Evolutionary conservation across 2,329 filamentous ascomycete species (phyloP).

Genomic region (Penicillium sp.): DNA sequence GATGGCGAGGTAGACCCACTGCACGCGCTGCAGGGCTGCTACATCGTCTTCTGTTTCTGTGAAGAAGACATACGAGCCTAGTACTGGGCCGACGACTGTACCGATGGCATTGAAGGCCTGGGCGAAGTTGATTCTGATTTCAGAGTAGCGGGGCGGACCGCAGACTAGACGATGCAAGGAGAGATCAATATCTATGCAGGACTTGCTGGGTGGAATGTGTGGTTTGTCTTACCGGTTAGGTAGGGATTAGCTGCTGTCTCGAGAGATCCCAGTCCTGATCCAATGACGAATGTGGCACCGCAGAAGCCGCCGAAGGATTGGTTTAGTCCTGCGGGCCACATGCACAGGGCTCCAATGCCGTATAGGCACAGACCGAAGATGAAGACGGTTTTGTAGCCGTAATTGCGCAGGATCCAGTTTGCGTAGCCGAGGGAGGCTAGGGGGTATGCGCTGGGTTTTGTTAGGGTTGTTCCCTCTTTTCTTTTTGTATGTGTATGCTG

Average conservation of each 20-base stretch:
- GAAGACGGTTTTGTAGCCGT: constrained; percentile 77
- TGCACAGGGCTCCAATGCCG: constrained; percentile 72
- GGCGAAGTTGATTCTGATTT: constrained; percentile 73
- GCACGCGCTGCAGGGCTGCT: constrained; percentile 63
- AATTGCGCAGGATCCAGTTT: constrained; percentile 64
- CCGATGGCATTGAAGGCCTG: constrained; percentile 77
- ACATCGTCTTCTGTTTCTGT: constrained; percentile 58
- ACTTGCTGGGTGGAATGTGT: neutral
- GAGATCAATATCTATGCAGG: neutral
- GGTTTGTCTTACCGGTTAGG: constrained; percentile 52
- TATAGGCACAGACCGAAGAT: constrained; percentile 71
- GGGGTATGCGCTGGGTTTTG: constrained; percentile 47
- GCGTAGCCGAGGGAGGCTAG: constrained; percentile 54
- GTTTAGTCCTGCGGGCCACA: constrained; percentile 77
- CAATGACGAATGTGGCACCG: constrained; percentile 68
- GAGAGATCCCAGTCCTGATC: constrained; percentile 68
- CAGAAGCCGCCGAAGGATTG: constrained; percentile 73
- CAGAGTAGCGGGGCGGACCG: constrained; percentile 70
- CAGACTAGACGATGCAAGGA: constrained; percentile 53
- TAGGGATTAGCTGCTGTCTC: constrained; percentile 78
- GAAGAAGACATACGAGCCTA: constrained; percentile 74
- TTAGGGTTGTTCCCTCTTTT: neutral
- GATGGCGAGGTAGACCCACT: constrained; percentile 80
- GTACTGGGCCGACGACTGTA: constrained; percentile 68
- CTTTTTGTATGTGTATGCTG: too few relatives aligned